Evolutionary conservation across 768 basidiomycete species (phyloP), one percentile per base, ranked within the genome.

Genomic region (Suillus spraguei): DNA sequence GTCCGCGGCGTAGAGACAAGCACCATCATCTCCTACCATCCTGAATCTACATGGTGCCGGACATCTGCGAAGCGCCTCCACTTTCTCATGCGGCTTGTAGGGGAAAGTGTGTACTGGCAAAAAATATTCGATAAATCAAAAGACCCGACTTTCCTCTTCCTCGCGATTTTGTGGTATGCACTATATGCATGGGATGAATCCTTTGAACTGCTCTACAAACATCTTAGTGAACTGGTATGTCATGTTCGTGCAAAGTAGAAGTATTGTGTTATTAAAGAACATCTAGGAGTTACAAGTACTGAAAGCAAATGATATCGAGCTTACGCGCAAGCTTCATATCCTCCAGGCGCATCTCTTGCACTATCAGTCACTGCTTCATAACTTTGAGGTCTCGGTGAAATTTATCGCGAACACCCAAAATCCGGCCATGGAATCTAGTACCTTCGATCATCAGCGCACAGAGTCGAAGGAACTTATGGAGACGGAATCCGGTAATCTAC

Each of bases 121-220:
- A 75, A 74, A 39, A 70, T 68, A 20, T 76, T 73, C n/a, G 0
- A 35, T 0, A 61, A 22, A 5, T 66, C 59, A 55, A 75, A 72
- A 7, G 86, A 87, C 62, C 83, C 86, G 8, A 87, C 85, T 0
- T 85, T 86, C 60, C 68, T 87, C 11, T 75, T 87, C 53, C 66
- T 87, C 5, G 78, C 81, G 50, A 74, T 82, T 35, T 70, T 87
- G 50, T 87, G 87, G 87, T 85, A 86, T 66, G 81, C 83, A 0
- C 72, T 87, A 24, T 87, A 87, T 66, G 78, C 84, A 1, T 87
- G 87, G 85, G 87, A 87, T 60, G 85, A 87, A 68, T 74, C 83
- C 4, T 77, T 87, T 38, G 85, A 87, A 69, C 67, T 71, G 6
- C 69, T 87, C 33, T 85, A 83, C 65, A 63, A 69, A 13, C 83